These are phyloP conservation scores for Porphyra umbilicalis DNA, from an alignment of 31 red algal genomes.

Conservation along the genomic window DNA sequence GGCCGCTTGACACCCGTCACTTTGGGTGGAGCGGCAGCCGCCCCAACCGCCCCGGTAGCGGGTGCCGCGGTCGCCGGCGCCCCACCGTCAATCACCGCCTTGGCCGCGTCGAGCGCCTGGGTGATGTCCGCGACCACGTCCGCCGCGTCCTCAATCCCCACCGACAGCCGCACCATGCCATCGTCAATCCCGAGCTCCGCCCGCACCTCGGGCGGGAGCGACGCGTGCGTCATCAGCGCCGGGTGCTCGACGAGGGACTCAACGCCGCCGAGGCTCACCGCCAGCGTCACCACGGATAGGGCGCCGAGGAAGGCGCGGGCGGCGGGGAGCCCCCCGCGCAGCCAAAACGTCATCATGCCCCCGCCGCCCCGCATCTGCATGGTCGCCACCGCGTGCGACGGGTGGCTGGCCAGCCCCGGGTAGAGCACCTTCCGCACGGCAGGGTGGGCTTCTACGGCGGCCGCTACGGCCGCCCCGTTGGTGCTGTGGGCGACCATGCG, in stretches of 20 bases:
- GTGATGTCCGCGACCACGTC: slow-evolving; percentile 34
- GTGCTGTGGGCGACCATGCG: slow-evolving; percentile 35
- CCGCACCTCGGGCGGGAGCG: slow-evolving; percentile 15
- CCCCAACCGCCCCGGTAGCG: neutral
- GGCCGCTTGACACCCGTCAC: neutral
- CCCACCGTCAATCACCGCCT: neutral
- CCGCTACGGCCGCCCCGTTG: slow-evolving; percentile 36
- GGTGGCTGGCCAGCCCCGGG: slow-evolving; percentile 37
- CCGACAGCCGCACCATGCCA: slow-evolving; percentile 36
- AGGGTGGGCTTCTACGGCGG: slow-evolving; percentile 13
- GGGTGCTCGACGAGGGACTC: slow-evolving; percentile 42
- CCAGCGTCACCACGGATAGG: slow-evolving; percentile 8
- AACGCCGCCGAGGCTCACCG: slow-evolving; percentile 42
- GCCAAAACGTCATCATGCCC: slow-evolving; percentile 53
- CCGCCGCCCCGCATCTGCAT: slow-evolving; percentile 21
- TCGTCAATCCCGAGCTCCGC: slow-evolving; percentile 32
- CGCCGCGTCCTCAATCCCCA: slow-evolving; percentile 38
- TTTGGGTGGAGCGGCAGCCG: neutral
- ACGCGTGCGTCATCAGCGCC: slow-evolving; percentile 23
- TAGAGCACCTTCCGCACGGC: slow-evolving; percentile 25
- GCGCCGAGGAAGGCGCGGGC: slow-evolving; percentile 9
- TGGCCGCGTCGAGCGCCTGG: slow-evolving; percentile 24
- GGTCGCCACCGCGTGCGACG: slow-evolving; percentile 27
- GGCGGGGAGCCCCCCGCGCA: slow-evolving; percentile 15
- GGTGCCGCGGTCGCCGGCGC: neutral